Percentiles rank a stretch among this genome's conserved stretches.
Conservation (phyloP, 495 filamentous ascomycete genomes). For the Halenospora varia region DNA sequence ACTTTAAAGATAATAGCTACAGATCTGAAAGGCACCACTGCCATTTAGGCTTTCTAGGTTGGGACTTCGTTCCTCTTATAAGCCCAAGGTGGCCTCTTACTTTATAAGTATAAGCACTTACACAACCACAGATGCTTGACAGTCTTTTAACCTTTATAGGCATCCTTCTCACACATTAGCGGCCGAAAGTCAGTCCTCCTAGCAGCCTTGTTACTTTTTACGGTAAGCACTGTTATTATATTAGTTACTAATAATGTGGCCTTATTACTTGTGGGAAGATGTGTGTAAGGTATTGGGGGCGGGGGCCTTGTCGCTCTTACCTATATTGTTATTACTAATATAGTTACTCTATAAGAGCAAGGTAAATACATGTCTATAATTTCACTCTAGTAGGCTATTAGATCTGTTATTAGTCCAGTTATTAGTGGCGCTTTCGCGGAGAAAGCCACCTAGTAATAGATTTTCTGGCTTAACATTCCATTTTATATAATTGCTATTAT, state of each 20-base stretch:
- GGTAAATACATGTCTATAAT: constrained; percentile 30
- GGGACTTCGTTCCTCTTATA: constrained; percentile 4
- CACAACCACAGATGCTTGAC: constrained; percentile 32
- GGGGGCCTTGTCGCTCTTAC: constrained; percentile 60
- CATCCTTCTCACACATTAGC: constrained; percentile 49
- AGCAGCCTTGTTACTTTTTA: constrained; percentile 47
- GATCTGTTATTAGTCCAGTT: constrained; percentile 60
- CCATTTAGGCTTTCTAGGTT: constrained; percentile 44
- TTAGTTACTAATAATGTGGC: constrained; percentile 53
- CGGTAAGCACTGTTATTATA: constrained; percentile 53
- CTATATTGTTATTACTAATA: constrained; percentile 60
- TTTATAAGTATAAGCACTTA: constrained; percentile 45
- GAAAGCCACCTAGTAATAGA: constrained; percentile 54
- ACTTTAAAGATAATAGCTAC: constrained; percentile 15
- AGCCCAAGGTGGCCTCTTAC: constrained; percentile 44
- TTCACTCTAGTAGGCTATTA: constrained; percentile 54
- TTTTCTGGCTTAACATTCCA: constrained; percentile 40
- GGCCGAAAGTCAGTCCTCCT: constrained; percentile 41
- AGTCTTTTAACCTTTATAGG: constrained; percentile 45
- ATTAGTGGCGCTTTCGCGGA: constrained; percentile 47
- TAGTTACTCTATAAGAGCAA: constrained; percentile 47
- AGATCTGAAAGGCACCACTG: constrained; percentile 42
- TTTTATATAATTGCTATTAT: constrained; percentile 32
- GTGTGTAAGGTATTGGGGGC: constrained; percentile 44
- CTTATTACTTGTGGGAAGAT: constrained; percentile 56